Base-by-base conservation (phyloP, 2,329 filamentous ascomycete genomes). In the Scleromitrula shiraiana region DNA sequence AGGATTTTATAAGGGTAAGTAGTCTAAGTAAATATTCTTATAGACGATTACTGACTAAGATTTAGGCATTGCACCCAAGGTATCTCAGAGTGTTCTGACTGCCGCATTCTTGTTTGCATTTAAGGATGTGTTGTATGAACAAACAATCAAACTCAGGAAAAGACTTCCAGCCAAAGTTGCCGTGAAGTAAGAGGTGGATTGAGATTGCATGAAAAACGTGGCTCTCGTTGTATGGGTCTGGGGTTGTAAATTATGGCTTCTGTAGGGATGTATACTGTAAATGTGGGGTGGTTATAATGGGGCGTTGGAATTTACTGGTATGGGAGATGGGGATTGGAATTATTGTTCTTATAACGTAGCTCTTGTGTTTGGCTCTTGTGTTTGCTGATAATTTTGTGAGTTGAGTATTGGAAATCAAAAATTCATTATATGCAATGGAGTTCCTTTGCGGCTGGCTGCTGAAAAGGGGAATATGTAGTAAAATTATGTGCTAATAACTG, bases 101-200 rank as follows among this genome's bases (percentile, higher is more conserved):
- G 93, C 93, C 5, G 93, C 93, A 2, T 89, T 97, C 69, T 73
- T 98, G 50, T 98, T 98, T 65, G 93, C 90, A 2, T 96, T 98
- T 73, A 98, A 98, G 75, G 93, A 98, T 65, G 87, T 88, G 6
- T 76, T 98, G 5, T 98, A 97, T 65, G 86, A 88, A 61, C 80
- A 85, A 67, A 90, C 82, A 0, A 70, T 91, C 42, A 78, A 74
- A 59, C 77, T 88, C 26, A 75, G 87, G 42, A 57, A 54, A 49
- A 59, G 54, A 30, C 26, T 61, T 15, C 49, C 60, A 36, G 54
- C 55, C 26, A 62, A 63, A 44, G 53, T 48, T 4, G 17, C 51
- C 12, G 33, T 29, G 24, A 49, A 49, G 22, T 30, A 26, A n/a
- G 27, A 44, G 10, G 17, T n/a, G 15, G 33, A 5, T 19, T 37